These are phyloP conservation scores for Schizosaccharomyces cryophilus DNA, from an alignment of 805 yeast genomes.

Conservation along the genomic window DNA sequence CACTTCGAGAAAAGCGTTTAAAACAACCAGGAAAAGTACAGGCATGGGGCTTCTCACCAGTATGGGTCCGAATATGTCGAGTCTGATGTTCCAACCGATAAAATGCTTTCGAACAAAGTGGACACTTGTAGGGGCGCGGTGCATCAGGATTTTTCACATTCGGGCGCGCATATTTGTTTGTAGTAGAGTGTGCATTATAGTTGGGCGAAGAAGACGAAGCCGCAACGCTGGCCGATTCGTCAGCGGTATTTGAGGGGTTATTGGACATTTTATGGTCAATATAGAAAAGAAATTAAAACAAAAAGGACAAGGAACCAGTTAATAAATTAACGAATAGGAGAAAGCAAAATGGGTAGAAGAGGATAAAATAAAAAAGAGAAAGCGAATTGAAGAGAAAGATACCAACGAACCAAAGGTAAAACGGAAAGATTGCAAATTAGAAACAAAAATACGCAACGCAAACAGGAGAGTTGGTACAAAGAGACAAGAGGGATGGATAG, in stretches of 20 bases:
- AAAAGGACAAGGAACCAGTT: not conserved
- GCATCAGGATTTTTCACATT: not conserved
- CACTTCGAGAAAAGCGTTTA: not conserved
- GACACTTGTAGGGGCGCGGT: slow-evolving; percentile 20
- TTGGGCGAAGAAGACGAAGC: not conserved
- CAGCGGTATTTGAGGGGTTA: not conserved
- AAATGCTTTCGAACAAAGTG: not conserved
- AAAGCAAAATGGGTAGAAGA: too few relatives aligned
- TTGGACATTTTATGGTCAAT: not conserved
- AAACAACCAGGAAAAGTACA: not conserved
- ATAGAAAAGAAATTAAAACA: not conserved
- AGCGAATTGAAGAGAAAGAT: not conserved
- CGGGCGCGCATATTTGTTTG: not conserved
- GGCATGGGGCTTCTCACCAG: slow-evolving; percentile 1
- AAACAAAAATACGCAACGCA: not conserved
- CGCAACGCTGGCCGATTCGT: not conserved
- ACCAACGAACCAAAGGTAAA: not conserved
- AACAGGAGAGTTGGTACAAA: not conserved
- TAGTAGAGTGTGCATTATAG: too few relatives aligned
- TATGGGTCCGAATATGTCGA: not conserved
- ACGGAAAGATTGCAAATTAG: not conserved
- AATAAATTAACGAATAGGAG: too few relatives aligned
- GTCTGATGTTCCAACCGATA: not conserved
- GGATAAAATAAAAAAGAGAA: not conserved
- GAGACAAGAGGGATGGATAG: not conserved